Conservation (phyloP, 2,329 filamentous ascomycete species). For the Calonectria crousiana region DNA sequence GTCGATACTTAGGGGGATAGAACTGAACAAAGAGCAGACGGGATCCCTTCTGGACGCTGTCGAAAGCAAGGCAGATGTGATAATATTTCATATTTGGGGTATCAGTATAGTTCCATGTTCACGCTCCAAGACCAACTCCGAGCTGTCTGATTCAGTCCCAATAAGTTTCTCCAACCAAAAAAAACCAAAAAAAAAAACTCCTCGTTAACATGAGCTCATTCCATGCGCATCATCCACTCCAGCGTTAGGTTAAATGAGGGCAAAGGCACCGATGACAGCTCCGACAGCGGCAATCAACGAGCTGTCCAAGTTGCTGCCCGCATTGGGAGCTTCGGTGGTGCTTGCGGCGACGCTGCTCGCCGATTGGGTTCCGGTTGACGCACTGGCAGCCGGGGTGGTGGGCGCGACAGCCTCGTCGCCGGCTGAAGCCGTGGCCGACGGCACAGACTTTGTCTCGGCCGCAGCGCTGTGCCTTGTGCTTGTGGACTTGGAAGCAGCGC, state of each 20-base stretch:
- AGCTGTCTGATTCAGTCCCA: not conserved
- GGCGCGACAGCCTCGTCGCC: not conserved
- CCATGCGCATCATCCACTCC: not conserved
- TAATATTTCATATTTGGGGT: not conserved
- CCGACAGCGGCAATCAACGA: conserved; percentile 13
- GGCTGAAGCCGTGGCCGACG: not conserved
- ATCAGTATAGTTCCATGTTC: not conserved
- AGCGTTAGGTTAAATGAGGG: not conserved
- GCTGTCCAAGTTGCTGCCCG: not conserved
- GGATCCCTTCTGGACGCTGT: not conserved
- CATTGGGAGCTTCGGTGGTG: conserved; percentile 8
- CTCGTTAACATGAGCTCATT: not conserved
- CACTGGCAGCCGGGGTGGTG: conserved; percentile 15
- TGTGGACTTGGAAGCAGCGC: not conserved
- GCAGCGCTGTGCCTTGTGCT: not conserved
- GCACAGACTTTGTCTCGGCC: not conserved
- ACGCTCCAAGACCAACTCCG: not conserved
- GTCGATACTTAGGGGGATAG: not conserved
- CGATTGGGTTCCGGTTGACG: conserved; percentile 7
- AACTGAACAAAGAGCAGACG: not conserved
- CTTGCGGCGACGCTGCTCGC: not conserved
- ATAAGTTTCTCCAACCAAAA: too few species aligned
- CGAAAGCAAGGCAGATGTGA: not conserved
- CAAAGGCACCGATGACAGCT: conserved; percentile 19
- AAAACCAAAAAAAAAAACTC: not conserved